Evolutionary conservation across 2,329 filamentous ascomycete species (phyloP).

Genomic region (Xylariales sp.): DNA sequence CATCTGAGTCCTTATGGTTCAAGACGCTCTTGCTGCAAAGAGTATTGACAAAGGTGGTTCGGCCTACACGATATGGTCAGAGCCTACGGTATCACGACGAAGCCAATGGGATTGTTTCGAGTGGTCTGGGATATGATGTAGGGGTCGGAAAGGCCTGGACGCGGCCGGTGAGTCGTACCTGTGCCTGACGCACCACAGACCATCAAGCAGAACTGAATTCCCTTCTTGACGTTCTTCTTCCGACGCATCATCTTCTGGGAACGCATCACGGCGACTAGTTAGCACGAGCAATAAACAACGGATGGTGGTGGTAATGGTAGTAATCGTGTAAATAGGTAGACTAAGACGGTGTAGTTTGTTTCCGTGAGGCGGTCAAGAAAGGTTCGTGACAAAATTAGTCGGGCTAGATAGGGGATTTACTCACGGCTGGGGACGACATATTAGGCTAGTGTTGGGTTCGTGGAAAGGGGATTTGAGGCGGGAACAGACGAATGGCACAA

Average conservation of each 20-base stretch:
- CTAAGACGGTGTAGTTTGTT: conserved; percentile 22
- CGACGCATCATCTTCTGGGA: conserved; percentile 92
- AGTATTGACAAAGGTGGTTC: conserved; percentile 99
- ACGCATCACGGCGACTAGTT: conserved; percentile 46
- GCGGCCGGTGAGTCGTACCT: conserved; percentile 68
- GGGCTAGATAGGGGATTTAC: conserved; percentile 46
- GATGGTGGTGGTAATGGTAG: conserved; percentile 10
- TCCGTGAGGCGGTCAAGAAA: conserved; percentile 39
- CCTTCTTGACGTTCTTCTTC: conserved; percentile 99
- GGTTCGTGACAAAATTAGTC: conserved; percentile 36
- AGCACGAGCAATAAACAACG: conserved; percentile 32
- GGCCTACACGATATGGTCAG: conserved; percentile 67
- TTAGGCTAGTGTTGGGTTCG: conserved; percentile 48
- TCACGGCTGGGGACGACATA: conserved; percentile 54
- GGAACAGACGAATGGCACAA: conserved; percentile 28
- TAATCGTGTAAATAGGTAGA: conserved; percentile 12
- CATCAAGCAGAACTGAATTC: conserved; percentile 99
- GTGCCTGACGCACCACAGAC: conserved; percentile 99
- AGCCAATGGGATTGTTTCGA: conserved; percentile 24
- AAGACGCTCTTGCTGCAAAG: conserved; percentile 96
- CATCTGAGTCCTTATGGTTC: conserved; percentile 90
- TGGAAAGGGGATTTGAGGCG: conserved; percentile 36
- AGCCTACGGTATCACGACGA: conserved; percentile 8
- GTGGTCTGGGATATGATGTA: not conserved
- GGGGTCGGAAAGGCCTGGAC: conserved; percentile 27